Base-by-base conservation (phyloP, 1,139 yeast genomes). In the Pichia sp. region DNA sequence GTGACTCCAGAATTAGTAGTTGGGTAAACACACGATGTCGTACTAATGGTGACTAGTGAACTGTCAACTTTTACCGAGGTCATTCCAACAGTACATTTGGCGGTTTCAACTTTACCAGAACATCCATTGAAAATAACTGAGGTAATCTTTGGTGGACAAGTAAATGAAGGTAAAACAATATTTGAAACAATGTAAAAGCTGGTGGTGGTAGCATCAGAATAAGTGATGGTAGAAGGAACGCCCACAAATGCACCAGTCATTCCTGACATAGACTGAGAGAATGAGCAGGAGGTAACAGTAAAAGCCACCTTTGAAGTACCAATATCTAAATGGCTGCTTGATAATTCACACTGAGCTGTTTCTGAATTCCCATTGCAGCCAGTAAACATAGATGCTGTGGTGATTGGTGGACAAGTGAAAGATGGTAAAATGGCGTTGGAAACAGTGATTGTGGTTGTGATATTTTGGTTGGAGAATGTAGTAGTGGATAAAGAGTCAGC, bases 391-490 rank as follows among this genome's bases (percentile, higher is more conserved):
- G 43, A 29, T 38, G 27, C 29, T 11, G 36, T 36, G 40, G 32
- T 29, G 35, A 42, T 11, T 2, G 33, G 5, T 26, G 45, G 44
- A 36, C 50, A 50, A n/a, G 16, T 35, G 16, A 45, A 44, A 5
- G 39, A 39, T 26, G 53, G 52, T 9, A 42, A 31, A 35, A 46
- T 33, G 10, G 36, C 44, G 23, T 46, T 44, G 23, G 44, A 39
- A 29, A 50, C 33, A 6, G 47, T 46, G 16, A 46, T 33, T 1
- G 36, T 43, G 27, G 46, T 43, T 26, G 46, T 47, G 6, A 39
- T 42, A 35, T 37, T 16, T 8, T 23, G 37, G 7, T 37, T 33
- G n/a, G 36, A 9, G 27, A 37, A 38, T 3, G 37, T 36, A 8
- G 36, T 34, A 16, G 40, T 26, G 6, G 48, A 41, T 2, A 33